phyloP scores from a whole-genome alignment of 2,329 filamentous ascomycete genomes.

The Paecilomyces niveus region DNA sequence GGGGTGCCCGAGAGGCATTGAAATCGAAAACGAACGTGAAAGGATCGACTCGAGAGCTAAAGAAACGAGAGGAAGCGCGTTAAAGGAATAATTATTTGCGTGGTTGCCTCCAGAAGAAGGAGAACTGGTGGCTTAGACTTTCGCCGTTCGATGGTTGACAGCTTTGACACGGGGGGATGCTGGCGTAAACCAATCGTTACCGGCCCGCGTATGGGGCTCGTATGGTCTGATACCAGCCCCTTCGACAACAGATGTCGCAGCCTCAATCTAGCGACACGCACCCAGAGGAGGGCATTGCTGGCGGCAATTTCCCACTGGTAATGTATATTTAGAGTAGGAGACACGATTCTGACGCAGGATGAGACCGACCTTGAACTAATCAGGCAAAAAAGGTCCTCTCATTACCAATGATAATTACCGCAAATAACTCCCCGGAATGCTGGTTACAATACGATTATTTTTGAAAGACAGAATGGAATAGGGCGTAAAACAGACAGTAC shows the following conservation, averaged over 20 bases:
- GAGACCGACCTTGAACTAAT: neutral
- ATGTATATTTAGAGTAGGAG: neutral
- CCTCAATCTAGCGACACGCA: neutral
- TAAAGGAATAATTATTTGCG: neutral
- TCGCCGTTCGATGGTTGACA: neutral
- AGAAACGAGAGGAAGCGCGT: conserved; percentile 5
- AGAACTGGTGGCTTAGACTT: neutral
- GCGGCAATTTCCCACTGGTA: neutral
- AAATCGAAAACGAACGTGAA: conserved; percentile 11
- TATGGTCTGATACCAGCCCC: neutral
- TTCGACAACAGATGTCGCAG: neutral
- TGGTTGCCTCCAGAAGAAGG: neutral
- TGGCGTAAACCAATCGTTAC: neutral
- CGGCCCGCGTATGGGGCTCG: neutral
- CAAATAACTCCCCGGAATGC: neutral
- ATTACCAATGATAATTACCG: neutral
- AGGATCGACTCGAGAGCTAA: conserved; percentile 5
- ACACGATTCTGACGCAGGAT: neutral
- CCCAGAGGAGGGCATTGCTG: neutral
- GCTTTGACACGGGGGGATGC: neutral
- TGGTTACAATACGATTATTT: neutral
- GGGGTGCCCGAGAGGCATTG: conserved; percentile 32
- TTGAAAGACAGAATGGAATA: neutral
- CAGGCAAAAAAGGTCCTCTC: neutral
- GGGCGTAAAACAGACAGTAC: neutral